Evolutionary conservation across 805 yeast species (phyloP).

Genomic region (Pichia exigua): DNA sequence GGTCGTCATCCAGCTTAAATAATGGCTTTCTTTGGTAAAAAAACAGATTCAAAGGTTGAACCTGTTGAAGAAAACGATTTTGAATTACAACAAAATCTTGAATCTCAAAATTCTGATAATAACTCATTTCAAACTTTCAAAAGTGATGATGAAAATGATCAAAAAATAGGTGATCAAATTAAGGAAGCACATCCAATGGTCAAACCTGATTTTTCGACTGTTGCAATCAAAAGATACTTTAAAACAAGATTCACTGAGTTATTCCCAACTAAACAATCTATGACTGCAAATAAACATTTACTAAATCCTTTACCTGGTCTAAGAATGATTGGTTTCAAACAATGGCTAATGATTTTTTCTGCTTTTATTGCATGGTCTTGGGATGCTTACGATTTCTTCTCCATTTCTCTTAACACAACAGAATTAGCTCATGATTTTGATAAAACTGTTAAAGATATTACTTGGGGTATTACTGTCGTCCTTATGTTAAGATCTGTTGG

Average conservation of each 20-base stretch:
- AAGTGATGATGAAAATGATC: constrained; percentile 3
- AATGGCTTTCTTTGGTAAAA: not conserved
- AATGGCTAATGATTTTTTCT: constrained; percentile 48
- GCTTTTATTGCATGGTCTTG: constrained; percentile 57
- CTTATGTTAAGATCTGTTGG: constrained; percentile 64
- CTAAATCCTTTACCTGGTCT: constrained; percentile 61
- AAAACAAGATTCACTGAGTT: constrained; percentile 43
- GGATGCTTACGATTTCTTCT: constrained; percentile 60
- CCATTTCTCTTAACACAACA: constrained; percentile 44
- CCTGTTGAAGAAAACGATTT: not conserved
- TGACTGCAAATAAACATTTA: constrained; percentile 30
- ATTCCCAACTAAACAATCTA: constrained; percentile 37
- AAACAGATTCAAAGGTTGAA: not conserved
- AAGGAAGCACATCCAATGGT: constrained; percentile 7
- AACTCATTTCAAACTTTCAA: constrained; percentile 9
- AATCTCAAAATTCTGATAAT: constrained; percentile 1
- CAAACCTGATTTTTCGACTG: constrained; percentile 26
- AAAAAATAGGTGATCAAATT: too few relatives aligned
- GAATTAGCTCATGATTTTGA: constrained; percentile 40
- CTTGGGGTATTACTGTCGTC: constrained; percentile 64
- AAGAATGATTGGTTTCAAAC: constrained; percentile 37
- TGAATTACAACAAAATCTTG: not conserved
- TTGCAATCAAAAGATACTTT: constrained; percentile 31
- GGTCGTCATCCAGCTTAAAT: not conserved
- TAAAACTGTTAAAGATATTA: constrained; percentile 40